Conservation (phyloP, 2,329 filamentous ascomycete genomes). For the Penicillium sp. region DNA sequence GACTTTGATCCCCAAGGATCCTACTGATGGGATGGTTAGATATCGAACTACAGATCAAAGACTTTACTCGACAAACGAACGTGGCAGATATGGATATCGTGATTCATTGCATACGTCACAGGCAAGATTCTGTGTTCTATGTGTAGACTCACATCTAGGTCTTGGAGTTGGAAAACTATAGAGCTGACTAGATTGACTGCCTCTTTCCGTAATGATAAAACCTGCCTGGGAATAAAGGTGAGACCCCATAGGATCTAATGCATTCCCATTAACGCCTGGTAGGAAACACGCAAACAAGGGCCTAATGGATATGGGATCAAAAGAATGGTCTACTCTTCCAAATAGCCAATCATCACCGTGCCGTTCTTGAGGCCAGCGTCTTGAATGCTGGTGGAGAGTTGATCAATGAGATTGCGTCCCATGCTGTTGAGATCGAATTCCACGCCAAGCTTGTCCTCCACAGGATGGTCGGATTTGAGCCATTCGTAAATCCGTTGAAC, state of each 20-base stretch:
- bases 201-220: background rate
- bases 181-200: background rate
- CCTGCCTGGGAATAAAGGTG: background rate
- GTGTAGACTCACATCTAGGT: background rate
- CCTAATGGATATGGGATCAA: background rate
- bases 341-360: constrained; percentile 92
- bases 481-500: constrained; percentile 91
- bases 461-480: constrained; percentile 79
- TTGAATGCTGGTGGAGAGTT: constrained; percentile 71
- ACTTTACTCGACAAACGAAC: too few species aligned
- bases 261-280: constrained; percentile 12
- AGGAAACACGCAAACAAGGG: constrained; percentile 6
- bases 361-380: constrained; percentile 87
- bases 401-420: constrained; percentile 80
- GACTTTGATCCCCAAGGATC: too few species aligned
- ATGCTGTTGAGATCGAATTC: constrained; percentile 87
- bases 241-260: constrained; percentile 6
- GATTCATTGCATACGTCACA: constrained; percentile 5
- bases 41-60: too few species aligned
- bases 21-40: too few species aligned
- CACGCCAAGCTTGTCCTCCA: constrained; percentile 75
- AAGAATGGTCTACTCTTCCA: constrained; percentile 55
- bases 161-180: background rate
- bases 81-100: background rate
- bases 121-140: constrained; percentile 2